Base-by-base conservation (phyloP, 257 asterid species). In the Primulina huaijiensis region DNA sequence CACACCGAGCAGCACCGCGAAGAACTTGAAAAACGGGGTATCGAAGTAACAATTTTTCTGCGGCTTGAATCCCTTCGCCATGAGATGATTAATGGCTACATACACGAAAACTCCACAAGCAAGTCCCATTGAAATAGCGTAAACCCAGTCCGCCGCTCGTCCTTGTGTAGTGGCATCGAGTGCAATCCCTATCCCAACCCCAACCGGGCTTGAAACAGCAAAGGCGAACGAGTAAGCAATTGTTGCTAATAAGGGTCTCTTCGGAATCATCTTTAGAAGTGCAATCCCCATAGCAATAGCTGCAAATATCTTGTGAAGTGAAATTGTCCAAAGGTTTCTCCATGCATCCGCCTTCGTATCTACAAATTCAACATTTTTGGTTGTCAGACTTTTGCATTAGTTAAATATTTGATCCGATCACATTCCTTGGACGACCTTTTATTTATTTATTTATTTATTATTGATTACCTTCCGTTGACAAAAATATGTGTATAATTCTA, bases 261-360 rank as follows among this genome's bases (percentile, higher is more conserved):
- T 91, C 8, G 97, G 97, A 8, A 91, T 88, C 96, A 91, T 80
- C 64, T 75, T 87, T 16, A 91, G 84, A 38, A 91, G 90, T 60
- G 97, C 97, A 31, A 91, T 91, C 1, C 97, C 97, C 96, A 89
- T 91, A 58, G 95, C 95, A 10, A 91, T 70, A 1, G 97, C 97
- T 5, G 97, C 97, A 60, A 91, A 89, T 67, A 91, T 82, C 83
- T 91, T 91, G 90, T 91, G 97, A 0, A 89, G 82, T 33, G 92
- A 87, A 11, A 91, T 87, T 62, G 96, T 89, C 97, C 97, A 91
- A 46, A 89, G 81, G 63, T 82, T 84, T 74, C 87, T 86, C 97
- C 97, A 91, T 70, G 96, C 95, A 55, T 87, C 93, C 14, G 75
- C 77, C 80, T 89, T 87, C 2, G 80, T 87, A 61, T 57, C 97